Evolutionary conservation across 805 yeast genomes (phyloP).

Genomic region (Kazachstania africana): DNA sequence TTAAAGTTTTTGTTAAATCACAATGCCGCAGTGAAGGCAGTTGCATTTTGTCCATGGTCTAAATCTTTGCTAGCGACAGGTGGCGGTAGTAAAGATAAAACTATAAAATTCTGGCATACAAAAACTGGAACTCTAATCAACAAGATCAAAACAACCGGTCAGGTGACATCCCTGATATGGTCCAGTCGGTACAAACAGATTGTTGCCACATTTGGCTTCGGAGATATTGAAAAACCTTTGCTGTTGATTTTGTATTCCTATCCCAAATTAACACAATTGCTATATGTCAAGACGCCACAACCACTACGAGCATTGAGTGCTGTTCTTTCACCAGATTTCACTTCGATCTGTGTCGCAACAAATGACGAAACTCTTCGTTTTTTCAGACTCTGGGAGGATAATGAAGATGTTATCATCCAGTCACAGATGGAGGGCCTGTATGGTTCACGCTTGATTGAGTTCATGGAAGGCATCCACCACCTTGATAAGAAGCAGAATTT

Average conservation of each 20-base stretch:
- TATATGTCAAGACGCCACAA: conserved; percentile 38
- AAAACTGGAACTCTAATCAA: conserved; percentile 59
- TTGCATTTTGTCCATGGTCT: conserved; percentile 88
- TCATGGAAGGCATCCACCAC: conserved; percentile 39
- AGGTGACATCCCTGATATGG: conserved; percentile 75
- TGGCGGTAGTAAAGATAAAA: conserved; percentile 75
- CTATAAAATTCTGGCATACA: conserved; percentile 82
- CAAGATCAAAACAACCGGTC: conserved; percentile 49
- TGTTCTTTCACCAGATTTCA: conserved; percentile 50
- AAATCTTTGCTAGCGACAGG: conserved; percentile 75
- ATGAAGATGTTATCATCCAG: conserved; percentile 26
- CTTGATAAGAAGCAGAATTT: neutral
- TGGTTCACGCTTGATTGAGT: conserved; percentile 48
- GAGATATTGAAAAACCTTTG: conserved; percentile 38
- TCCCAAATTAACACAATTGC: conserved; percentile 44
- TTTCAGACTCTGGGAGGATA: conserved; percentile 55
- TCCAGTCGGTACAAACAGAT: conserved; percentile 50
- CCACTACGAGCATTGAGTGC: conserved; percentile 56
- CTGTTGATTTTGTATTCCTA: conserved; percentile 53
- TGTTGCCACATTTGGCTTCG: conserved; percentile 75
- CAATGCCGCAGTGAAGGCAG: conserved; percentile 79
- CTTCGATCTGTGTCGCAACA: conserved; percentile 58
- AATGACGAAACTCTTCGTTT: conserved; percentile 72
- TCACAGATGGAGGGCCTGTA: conserved; percentile 35
- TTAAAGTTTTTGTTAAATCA: conserved; percentile 46